Conservation (phyloP, 2,329 filamentous ascomycete genomes). For the Lachnellula occidentalis region DNA sequence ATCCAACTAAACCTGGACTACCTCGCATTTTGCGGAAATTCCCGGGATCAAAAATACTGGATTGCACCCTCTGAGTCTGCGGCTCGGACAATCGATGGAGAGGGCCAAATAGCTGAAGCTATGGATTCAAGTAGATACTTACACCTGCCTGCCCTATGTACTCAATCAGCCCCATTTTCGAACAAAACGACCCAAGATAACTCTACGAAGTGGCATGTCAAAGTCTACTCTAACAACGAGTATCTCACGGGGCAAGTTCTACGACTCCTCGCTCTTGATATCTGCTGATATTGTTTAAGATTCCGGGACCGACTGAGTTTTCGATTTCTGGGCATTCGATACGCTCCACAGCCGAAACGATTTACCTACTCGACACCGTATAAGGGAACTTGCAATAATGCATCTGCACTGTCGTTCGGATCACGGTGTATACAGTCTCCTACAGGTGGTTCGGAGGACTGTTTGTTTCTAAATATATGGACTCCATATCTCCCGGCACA, state of each 20-base stretch:
- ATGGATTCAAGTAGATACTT: constrained; percentile 21
- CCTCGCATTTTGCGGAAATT: constrained; percentile 14
- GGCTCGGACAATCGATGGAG: constrained; percentile 13
- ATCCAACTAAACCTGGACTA: constrained; percentile 20
- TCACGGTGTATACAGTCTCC: constrained; percentile 39
- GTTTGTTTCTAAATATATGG: constrained; percentile 50
- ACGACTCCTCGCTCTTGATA: not conserved
- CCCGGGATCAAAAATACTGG: constrained; percentile 19
- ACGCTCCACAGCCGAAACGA: constrained; percentile 20
- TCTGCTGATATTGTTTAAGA: constrained; percentile 6
- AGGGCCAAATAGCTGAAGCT: constrained; percentile 27
- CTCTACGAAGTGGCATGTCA: constrained; percentile 33
- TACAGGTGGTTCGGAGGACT: constrained; percentile 41
- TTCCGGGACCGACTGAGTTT: constrained; percentile 46
- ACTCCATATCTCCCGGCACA: constrained; percentile 40
- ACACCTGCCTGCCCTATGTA: constrained; percentile 44
- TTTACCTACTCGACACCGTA: constrained; percentile 40
- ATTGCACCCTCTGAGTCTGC: constrained; percentile 9
- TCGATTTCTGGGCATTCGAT: constrained; percentile 23
- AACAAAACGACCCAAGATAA: constrained; percentile 30
- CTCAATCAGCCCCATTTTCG: constrained; percentile 37
- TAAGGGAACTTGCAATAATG: constrained; percentile 35
- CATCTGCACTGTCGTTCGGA: constrained; percentile 40
- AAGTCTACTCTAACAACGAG: constrained; percentile 37
- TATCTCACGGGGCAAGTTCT: constrained; percentile 39